Evolutionary conservation across 305 asterid species (phyloP).

Genomic region (Solanum chacoense): DNA sequence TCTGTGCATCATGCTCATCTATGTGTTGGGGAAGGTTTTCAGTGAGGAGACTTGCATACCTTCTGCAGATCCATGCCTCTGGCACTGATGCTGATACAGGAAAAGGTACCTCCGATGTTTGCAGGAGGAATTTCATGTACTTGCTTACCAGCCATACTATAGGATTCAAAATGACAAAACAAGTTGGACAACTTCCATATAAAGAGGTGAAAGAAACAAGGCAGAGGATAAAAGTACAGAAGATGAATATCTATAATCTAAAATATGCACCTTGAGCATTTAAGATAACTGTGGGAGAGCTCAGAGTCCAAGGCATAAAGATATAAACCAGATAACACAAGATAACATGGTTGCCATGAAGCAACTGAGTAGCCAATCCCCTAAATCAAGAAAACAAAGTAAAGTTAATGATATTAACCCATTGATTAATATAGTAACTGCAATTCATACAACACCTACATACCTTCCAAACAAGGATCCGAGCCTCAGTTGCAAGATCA

Average conservation of each 20-base stretch:
- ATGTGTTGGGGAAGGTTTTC: background rate
- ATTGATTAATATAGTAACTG: background rate
- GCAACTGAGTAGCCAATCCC: slow-evolving; percentile 98
- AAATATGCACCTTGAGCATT: slow-evolving; percentile 70
- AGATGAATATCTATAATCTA: slow-evolving; percentile 1
- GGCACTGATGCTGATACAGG: slow-evolving; percentile 74
- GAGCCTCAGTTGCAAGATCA: slow-evolving; percentile 79
- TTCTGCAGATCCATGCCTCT: slow-evolving; percentile 89
- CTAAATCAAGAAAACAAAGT: slow-evolving; percentile 37
- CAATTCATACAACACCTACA: slow-evolving; percentile 7
- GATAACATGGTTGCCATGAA: slow-evolving; percentile 86
- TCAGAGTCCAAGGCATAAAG: slow-evolving; percentile 92
- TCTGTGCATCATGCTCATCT: background rate
- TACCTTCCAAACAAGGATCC: slow-evolving; percentile 94
- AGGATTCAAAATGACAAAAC: slow-evolving; percentile 6
- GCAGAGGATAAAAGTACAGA: background rate
- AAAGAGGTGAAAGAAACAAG: slow-evolving; percentile 3
- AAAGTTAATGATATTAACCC: slow-evolving; percentile 7
- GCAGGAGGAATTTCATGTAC: slow-evolving; percentile 81
- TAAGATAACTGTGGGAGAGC: slow-evolving; percentile 70
- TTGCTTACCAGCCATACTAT: slow-evolving; percentile 97
- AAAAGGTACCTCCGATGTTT: slow-evolving; percentile 76
- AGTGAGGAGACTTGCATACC: slow-evolving; percentile 33
- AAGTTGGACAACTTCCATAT: background rate
- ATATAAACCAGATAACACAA: slow-evolving; percentile 73